Conservation (phyloP, 2,329 filamentous ascomycete genomes). For the Erysiphe pulchra region DNA sequence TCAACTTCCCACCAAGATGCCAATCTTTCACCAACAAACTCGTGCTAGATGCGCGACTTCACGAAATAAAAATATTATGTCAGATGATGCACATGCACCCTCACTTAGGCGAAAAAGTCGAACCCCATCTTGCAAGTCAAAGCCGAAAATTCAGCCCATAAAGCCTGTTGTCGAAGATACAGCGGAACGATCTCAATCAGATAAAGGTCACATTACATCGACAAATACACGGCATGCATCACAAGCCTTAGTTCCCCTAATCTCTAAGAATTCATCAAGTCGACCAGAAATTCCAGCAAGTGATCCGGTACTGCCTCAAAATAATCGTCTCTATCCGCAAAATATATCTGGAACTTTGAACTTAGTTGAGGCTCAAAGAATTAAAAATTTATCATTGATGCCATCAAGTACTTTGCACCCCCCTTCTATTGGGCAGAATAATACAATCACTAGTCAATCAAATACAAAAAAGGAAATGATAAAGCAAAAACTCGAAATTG, state of each 20-base stretch:
- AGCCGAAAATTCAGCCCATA: background rate
- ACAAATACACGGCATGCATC: background rate
- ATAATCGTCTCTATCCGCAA: conserved; percentile 16
- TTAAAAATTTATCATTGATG: conserved; percentile 1
- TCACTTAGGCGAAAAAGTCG: conserved; percentile 5
- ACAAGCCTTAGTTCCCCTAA: background rate
- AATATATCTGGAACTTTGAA: conserved; percentile 21
- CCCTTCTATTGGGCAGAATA: background rate
- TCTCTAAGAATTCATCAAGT: background rate
- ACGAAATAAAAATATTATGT: conserved; percentile 8
- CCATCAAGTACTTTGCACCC: background rate
- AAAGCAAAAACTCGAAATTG: conserved; percentile 29
- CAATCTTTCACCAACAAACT: conserved; percentile 7
- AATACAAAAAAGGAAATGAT: conserved; percentile 11
- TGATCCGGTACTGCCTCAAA: conserved; percentile 22
- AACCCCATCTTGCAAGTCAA: background rate
- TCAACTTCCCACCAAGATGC: conserved; percentile 15
- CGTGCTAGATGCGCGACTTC: conserved; percentile 13
- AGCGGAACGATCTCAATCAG: background rate
- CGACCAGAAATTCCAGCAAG: conserved; percentile 19
- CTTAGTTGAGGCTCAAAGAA: conserved; percentile 14
- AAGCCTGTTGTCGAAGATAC: background rate
- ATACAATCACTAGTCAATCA: background rate
- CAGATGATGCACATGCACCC: conserved; percentile 11
- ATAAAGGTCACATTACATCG: background rate